Percentiles rank a stretch among this genome's conserved stretches.
phyloP scores from a whole-genome alignment of 164 flowering plant species.

The Annona cherimola region DNA sequence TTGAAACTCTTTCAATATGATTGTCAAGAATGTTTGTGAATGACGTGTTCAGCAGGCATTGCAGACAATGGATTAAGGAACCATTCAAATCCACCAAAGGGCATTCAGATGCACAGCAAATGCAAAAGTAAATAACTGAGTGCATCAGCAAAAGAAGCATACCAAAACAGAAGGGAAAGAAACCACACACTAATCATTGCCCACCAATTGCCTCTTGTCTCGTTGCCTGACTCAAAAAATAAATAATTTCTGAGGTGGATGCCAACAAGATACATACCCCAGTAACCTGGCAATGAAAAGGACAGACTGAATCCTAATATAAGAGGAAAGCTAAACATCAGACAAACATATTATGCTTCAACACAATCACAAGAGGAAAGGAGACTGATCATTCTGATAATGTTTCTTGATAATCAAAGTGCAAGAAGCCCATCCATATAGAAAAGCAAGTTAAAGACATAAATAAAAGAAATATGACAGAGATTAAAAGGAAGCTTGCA shows the following conservation, averaged over 20 bases:
- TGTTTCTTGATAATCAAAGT: too few relatives aligned
- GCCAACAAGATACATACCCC: conserved; percentile 88
- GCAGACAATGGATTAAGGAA: background rate
- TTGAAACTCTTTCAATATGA: conserved; percentile 72
- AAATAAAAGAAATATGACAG: background rate
- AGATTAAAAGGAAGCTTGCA: background rate
- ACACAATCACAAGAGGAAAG: background rate
- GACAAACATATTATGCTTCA: background rate
- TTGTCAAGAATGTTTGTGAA: conserved; percentile 57
- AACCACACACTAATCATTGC: conserved; percentile 46
- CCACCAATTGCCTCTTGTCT: conserved; percentile 31
- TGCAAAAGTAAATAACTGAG: background rate
- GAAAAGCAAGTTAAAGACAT: background rate
- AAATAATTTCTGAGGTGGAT: conserved; percentile 68
- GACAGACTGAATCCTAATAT: background rate
- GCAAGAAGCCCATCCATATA: background rate
- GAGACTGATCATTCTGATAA: too few relatives aligned
- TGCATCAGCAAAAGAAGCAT: conserved; percentile 9
- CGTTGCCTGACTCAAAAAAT: conserved; percentile 33
- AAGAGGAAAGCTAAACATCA: background rate
- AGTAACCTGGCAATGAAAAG: conserved; percentile 53
- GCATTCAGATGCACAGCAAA: background rate
- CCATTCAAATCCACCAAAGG: background rate
- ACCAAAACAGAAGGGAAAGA: conserved; percentile 62
- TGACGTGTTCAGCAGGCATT: conserved; percentile 39